phyloP scores from a whole-genome alignment of 129 eudicot species.

The Apium graveolens region DNA sequence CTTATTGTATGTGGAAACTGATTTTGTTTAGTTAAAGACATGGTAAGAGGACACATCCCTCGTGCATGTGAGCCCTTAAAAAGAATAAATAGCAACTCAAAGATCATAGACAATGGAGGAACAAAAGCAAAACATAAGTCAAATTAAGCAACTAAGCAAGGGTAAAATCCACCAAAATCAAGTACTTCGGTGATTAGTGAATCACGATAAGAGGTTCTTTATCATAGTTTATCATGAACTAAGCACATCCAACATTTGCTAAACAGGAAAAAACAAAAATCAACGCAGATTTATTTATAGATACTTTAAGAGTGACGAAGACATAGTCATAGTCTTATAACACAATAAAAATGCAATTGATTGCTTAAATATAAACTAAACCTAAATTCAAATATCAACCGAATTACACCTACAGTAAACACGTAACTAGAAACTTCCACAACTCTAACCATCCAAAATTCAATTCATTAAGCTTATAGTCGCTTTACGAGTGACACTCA shows the following conservation, averaged over 20 bases:
- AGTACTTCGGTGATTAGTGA: not conserved
- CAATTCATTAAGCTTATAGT: not conserved
- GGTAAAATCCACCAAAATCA: not conserved
- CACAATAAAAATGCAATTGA: too few relatives aligned
- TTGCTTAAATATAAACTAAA: too few relatives aligned
- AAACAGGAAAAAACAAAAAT: not conserved
- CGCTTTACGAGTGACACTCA: not conserved
- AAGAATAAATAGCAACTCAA: not conserved
- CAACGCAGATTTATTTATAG: not conserved
- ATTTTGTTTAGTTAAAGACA: not conserved
- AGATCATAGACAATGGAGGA: not conserved
- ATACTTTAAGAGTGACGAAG: not conserved
- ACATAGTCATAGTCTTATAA: too few relatives aligned
- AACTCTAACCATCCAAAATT: not conserved
- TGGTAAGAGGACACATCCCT: not conserved
- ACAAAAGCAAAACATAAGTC: not conserved
- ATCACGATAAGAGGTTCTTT: not conserved
- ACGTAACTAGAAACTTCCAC: not conserved
- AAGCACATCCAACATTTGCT: not conserved
- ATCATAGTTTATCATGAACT: not conserved
- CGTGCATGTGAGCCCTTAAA: not conserved
- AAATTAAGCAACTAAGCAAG: not conserved
- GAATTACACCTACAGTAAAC: not conserved
- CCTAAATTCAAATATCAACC: not conserved
- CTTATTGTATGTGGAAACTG: not conserved